phyloP scores from a whole-genome alignment of 2,329 filamentous ascomycete species.

The Aspergillus proliferans region DNA sequence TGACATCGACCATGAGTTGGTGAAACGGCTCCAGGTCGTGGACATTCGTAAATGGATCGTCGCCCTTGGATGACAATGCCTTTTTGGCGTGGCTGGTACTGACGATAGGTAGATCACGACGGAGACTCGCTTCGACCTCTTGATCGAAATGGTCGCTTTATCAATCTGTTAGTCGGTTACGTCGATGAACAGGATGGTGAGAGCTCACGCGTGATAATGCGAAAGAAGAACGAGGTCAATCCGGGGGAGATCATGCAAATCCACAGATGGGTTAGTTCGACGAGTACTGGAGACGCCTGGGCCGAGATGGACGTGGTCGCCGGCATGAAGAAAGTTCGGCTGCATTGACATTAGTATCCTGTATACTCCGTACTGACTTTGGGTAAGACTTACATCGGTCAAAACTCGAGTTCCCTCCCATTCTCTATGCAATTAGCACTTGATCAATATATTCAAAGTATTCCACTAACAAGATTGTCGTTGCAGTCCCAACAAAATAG shows the following conservation, averaged over 20 bases:
- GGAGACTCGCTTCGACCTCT: constrained; percentile 46
- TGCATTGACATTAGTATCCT: constrained; percentile 15
- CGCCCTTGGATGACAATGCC: constrained; percentile 42
- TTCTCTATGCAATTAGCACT: constrained; percentile 21
- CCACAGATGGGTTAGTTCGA: constrained; percentile 54
- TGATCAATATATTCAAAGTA: not conserved
- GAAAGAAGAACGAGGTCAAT: constrained; percentile 57
- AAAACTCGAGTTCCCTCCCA: constrained; percentile 36
- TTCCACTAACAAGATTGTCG: constrained; percentile 27
- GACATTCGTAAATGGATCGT: constrained; percentile 51
- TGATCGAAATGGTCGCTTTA: constrained; percentile 49
- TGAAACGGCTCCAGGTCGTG: constrained; percentile 53
- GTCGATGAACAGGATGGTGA: not conserved
- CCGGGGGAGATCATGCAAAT: constrained; percentile 53
- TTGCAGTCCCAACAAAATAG: constrained; percentile 37
- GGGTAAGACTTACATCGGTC: constrained; percentile 29
- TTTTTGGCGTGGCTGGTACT: constrained; percentile 56
- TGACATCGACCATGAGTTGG: constrained; percentile 42
- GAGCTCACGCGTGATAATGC: constrained; percentile 53
- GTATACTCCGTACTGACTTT: not conserved
- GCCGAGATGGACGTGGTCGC: constrained; percentile 61
- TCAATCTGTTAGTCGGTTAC: not conserved
- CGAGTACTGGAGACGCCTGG: constrained; percentile 54
- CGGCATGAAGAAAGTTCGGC: constrained; percentile 60
- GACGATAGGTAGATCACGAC: constrained; percentile 55